phyloP scores from a whole-genome alignment of 148 eudicot genomes.

The Rheum nobile region DNA sequence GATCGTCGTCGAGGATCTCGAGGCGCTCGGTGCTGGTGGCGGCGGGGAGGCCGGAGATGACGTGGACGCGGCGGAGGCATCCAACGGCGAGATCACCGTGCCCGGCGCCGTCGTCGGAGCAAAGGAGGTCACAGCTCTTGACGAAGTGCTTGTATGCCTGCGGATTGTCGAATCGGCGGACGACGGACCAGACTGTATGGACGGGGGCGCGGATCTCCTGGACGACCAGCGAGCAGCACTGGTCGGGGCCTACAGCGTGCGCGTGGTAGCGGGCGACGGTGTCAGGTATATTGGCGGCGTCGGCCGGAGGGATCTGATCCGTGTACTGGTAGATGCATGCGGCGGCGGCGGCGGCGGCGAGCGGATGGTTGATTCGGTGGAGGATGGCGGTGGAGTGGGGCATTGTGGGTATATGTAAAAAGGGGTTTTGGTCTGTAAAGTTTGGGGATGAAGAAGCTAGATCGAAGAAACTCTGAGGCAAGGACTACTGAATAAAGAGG shows the following conservation, averaged over 20 bases:
- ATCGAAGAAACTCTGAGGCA: too few relatives aligned
- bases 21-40: slow-evolving; percentile 54
- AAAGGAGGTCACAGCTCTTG: slow-evolving; percentile 59
- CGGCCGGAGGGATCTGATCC: not conserved
- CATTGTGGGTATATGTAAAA: not conserved
- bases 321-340: not conserved
- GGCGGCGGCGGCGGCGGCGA: not conserved
- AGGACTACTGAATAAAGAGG: not conserved
- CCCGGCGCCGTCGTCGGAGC: slow-evolving; percentile 13
- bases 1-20: slow-evolving; percentile 64
- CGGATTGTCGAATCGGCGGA: slow-evolving; percentile 79
- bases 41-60: slow-evolving; percentile 71
- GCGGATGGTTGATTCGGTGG: not conserved
- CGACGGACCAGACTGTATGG: slow-evolving; percentile 57
- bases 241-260: slow-evolving; percentile 39
- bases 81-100: slow-evolving; percentile 40
- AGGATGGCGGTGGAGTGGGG: slow-evolving; percentile 5
- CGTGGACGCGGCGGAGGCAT: slow-evolving; percentile 49
- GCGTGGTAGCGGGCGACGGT: slow-evolving; percentile 40
- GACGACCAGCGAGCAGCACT: slow-evolving; percentile 62
- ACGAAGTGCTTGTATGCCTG: slow-evolving; percentile 76
- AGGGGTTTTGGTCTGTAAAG: not conserved
- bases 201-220: slow-evolving; percentile 48
- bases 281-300: slow-evolving; percentile 30
- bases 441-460: not conserved